Evolutionary conservation across 306 rosid species (phyloP).

Genomic region (Glycyrrhiza uralensis): DNA sequence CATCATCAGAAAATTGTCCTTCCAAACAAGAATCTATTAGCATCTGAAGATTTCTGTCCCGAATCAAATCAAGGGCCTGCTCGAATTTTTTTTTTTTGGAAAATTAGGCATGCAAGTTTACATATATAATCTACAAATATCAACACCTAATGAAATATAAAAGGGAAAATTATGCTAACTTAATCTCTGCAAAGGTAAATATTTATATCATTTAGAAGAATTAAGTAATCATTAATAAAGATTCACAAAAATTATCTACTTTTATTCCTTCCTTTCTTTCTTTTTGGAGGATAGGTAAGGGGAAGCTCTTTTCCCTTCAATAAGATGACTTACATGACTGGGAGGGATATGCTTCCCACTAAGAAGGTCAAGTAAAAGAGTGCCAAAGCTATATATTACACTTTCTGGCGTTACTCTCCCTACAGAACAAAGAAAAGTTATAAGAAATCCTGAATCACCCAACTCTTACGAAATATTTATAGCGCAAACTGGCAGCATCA

Average conservation of each 20-base stretch:
- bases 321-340: constrained; percentile 58
- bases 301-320: neutral
- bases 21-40: constrained; percentile 73
- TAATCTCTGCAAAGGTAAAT: too few relatives aligned
- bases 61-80: constrained; percentile 74
- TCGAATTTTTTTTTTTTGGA: neutral
- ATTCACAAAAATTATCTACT: neutral
- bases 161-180: neutral
- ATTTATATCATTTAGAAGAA: neutral
- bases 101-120: constrained; percentile 11
- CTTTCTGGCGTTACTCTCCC: too few relatives aligned
- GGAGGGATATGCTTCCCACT: too few relatives aligned
- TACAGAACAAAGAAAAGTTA: constrained; percentile 1
- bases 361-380: too few relatives aligned
- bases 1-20: constrained; percentile 64
- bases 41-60: constrained; percentile 72
- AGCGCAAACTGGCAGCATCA: constrained; percentile 99
- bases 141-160: neutral
- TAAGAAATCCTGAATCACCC: constrained; percentile 12
- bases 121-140: neutral
- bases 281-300: neutral
- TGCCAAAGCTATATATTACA: too few relatives aligned
- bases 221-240: neutral
- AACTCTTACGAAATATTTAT: neutral
- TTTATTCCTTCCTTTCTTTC: neutral